These are phyloP conservation scores for Brassica hybrid DNA, from an alignment of 441 rosid species.

Conservation along the genomic window DNA sequence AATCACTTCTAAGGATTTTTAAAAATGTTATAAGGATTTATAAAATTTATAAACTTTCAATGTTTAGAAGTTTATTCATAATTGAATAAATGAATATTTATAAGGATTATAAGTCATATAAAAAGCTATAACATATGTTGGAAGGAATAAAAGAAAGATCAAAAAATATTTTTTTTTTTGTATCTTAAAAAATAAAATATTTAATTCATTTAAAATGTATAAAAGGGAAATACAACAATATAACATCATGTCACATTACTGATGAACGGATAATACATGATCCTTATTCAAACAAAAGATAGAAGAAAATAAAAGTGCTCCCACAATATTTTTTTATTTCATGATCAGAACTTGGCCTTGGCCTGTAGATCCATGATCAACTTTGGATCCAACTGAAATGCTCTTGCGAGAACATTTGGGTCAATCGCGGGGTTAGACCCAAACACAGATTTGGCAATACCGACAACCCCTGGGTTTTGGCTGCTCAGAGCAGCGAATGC, in stretches of 20 bases:
- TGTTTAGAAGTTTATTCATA: no score
- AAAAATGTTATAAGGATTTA: no score
- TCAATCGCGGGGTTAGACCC: neutral
- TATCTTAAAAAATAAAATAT: no score
- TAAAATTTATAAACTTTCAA: no score
- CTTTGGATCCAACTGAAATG: neutral
- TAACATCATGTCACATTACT: neutral
- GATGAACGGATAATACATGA: neutral
- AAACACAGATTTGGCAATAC: constrained; percentile 1
- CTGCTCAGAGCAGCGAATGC: constrained; percentile 4
- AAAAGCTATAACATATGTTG: neutral
- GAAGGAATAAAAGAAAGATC: neutral
- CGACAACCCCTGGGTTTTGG: constrained; percentile 1
- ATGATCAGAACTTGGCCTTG: neutral
- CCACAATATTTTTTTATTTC: neutral
- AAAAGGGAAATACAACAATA: neutral
- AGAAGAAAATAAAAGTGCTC: neutral
- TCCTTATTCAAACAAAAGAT: neutral
- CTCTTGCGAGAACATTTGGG: neutral
- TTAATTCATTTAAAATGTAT: neutral
- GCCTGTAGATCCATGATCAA: neutral
- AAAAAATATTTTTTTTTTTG: no score
- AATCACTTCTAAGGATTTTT: no score
- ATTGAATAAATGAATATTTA: no score
- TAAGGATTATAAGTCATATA: no score